These are phyloP conservation scores for Bidens hawaiensis DNA, from an alignment of 140 eudicot species.

Conservation along the genomic window DNA sequence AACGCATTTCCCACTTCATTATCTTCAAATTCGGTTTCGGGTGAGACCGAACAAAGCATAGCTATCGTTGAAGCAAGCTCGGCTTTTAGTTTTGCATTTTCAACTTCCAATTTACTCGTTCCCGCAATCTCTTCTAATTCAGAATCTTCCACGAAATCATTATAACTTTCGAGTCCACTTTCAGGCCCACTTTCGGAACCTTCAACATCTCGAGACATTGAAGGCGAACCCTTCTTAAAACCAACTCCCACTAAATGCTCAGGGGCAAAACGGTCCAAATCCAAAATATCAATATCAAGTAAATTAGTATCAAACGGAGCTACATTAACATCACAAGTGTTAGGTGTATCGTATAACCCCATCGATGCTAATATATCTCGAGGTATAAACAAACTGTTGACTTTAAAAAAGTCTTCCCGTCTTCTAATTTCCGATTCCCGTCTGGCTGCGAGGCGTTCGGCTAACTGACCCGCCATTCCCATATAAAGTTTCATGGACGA, in stretches of 20 bases:
- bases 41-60: slow-evolving; percentile 52
- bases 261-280: slow-evolving; percentile 92
- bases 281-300: slow-evolving; percentile 75
- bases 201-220: slow-evolving; percentile 50
- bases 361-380: slow-evolving; percentile 76
- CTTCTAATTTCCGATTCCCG: slow-evolving; percentile 79
- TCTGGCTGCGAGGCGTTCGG: slow-evolving; percentile 81
- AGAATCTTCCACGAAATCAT: slow-evolving; percentile 50
- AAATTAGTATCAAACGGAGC: slow-evolving; percentile 79
- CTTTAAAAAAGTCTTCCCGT: slow-evolving; percentile 81
- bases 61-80: slow-evolving; percentile 96
- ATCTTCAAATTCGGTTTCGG: slow-evolving; percentile 68
- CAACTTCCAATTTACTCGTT: slow-evolving; percentile 91
- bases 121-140: slow-evolving; percentile 86
- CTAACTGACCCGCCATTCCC: slow-evolving; percentile 98
- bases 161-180: slow-evolving; percentile 40
- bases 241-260: slow-evolving; percentile 66
- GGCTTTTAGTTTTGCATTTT: slow-evolving; percentile 89
- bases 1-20: slow-evolving; percentile 46
- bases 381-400: slow-evolving; percentile 65
- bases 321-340: slow-evolving; percentile 78
- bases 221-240: slow-evolving; percentile 47
- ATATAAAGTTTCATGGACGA: slow-evolving; percentile 90
- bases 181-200: slow-evolving; percentile 37
- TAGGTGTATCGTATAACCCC: slow-evolving; percentile 93